phyloP scores from a whole-genome alignment of 148 eudicot species.

The Fagopyrum homotropicum region DNA sequence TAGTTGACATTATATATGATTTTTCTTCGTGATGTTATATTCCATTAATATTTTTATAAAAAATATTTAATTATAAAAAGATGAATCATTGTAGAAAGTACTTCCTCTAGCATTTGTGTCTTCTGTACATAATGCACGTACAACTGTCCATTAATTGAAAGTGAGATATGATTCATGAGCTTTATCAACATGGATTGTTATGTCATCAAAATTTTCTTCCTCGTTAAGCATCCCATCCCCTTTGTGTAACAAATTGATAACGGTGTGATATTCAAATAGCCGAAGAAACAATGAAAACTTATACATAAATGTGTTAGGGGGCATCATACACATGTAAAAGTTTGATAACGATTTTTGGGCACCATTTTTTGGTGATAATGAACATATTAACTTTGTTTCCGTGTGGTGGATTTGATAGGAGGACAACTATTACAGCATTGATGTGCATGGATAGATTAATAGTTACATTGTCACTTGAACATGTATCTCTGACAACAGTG shows the following conservation, averaged over 20 bases:
- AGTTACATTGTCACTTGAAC: neutral
- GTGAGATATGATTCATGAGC: slow-evolving; percentile 10
- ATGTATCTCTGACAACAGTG: neutral
- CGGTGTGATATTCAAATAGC: neutral
- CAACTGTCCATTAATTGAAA: slow-evolving; percentile 8
- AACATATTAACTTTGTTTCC: neutral
- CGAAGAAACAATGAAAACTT: neutral
- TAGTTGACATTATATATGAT: neutral
- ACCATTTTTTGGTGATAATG: neutral
- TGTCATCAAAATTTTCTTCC: slow-evolving; percentile 9
- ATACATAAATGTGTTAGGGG: neutral
- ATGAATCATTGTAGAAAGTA: slow-evolving; percentile 2
- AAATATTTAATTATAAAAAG: neutral
- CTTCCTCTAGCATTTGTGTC: neutral
- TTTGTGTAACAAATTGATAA: neutral
- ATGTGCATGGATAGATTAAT: neutral
- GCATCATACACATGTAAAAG: neutral
- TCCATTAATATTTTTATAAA: neutral
- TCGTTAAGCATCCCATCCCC: slow-evolving; percentile 3
- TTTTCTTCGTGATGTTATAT: slow-evolving; percentile 3
- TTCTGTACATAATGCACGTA: neutral
- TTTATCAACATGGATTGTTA: slow-evolving; percentile 10
- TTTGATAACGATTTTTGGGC: neutral
- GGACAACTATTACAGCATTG: neutral
- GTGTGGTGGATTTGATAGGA: neutral